phyloP scores from a whole-genome alignment of 306 rosid species.

The Styphnolobium japonicum region DNA sequence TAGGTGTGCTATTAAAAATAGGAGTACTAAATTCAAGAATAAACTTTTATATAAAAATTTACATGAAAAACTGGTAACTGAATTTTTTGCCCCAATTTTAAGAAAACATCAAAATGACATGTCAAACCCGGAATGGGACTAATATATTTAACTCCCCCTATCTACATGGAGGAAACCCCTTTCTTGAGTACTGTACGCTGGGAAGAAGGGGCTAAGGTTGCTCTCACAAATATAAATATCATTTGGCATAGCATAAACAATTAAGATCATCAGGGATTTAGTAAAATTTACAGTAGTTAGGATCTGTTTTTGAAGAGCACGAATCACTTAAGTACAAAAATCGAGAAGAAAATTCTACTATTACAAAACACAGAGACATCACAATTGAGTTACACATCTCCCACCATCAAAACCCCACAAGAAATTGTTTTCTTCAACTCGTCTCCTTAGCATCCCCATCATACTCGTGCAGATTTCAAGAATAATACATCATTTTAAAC shows the following conservation, averaged over 20 bases:
- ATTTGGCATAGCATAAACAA: slow-evolving; percentile 27
- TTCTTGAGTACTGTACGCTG: neutral
- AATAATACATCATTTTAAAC: slow-evolving; percentile 44
- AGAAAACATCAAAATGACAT: too few species aligned
- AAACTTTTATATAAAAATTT: too few species aligned
- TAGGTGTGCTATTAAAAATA: too few species aligned
- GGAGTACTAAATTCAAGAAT: too few species aligned
- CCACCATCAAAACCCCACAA: slow-evolving; percentile 52
- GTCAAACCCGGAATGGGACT: neutral
- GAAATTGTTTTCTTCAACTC: slow-evolving; percentile 40
- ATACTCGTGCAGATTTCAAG: slow-evolving; percentile 50
- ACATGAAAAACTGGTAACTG: too few species aligned
- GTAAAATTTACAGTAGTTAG: slow-evolving; percentile 38
- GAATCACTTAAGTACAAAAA: slow-evolving; percentile 36
- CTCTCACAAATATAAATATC: slow-evolving; percentile 16
- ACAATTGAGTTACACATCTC: slow-evolving; percentile 56
- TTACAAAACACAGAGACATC: slow-evolving; percentile 44
- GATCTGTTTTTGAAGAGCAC: slow-evolving; percentile 37
- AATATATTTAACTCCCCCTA: neutral
- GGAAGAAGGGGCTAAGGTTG: too few species aligned
- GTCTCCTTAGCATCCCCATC: slow-evolving; percentile 43
- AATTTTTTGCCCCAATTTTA: too few species aligned
- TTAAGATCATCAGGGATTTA: slow-evolving; percentile 18
- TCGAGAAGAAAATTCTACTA: slow-evolving; percentile 41
- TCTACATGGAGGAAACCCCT: neutral